Evolutionary conservation across 257 asterid genomes (phyloP).

Genomic region (Apocynum venetum): DNA sequence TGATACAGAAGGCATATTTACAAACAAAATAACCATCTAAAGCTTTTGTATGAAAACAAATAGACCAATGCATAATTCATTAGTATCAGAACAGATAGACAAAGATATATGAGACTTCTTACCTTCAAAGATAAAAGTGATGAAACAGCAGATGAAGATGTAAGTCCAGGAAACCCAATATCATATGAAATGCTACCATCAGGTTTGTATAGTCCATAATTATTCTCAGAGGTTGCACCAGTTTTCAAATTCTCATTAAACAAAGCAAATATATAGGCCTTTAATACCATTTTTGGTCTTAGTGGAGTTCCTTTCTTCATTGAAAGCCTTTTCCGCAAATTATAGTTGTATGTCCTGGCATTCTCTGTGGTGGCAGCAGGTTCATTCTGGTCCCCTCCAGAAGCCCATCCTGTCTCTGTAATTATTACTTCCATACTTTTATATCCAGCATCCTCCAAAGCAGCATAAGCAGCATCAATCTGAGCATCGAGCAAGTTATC

Average conservation of each 20-base stretch:
- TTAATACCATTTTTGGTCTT: constrained; percentile 66
- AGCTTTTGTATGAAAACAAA: background rate
- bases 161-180: constrained; percentile 70
- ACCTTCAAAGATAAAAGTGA: constrained; percentile 55
- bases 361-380: constrained; percentile 71
- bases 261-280: constrained; percentile 83
- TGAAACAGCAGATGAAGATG: constrained; percentile 64
- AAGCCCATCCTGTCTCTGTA: constrained; percentile 99
- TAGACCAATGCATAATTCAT: background rate
- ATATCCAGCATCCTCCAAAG: constrained; percentile 73
- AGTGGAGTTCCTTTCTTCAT: constrained; percentile 90
- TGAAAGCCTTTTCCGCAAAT: constrained; percentile 81
- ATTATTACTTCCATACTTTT: constrained; percentile 79
- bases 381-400: constrained; percentile 78
- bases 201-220: constrained; percentile 77
- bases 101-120: constrained; percentile 2
- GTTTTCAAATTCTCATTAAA: constrained; percentile 75
- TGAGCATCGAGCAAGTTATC: constrained; percentile 97
- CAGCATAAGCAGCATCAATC: constrained; percentile 92
- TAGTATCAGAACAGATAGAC: background rate
- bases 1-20: background rate
- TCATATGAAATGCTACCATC: constrained; percentile 80
- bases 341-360: constrained; percentile 76
- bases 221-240: constrained; percentile 72
- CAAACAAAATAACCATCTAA: background rate